These are phyloP conservation scores for Raffaelea arxii DNA, from an alignment of 2,329 filamentous ascomycete genomes.

Conservation along the genomic window DNA sequence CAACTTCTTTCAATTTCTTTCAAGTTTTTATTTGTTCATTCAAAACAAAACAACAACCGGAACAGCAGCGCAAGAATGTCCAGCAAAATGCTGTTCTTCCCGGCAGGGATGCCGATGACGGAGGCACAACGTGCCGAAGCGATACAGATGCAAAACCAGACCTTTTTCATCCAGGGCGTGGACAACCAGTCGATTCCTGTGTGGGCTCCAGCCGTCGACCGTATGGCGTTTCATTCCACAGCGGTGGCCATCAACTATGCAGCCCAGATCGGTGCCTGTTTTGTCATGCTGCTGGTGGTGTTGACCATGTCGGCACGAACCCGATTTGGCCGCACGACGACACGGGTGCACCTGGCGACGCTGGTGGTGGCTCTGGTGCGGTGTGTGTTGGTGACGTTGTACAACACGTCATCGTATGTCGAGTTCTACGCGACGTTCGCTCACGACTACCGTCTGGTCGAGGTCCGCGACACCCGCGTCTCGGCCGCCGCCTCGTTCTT, in stretches of 20 bases:
- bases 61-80: no score
- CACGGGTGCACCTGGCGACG: slow-evolving; percentile 53
- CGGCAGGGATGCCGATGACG: no score
- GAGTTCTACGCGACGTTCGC: slow-evolving; percentile 52
- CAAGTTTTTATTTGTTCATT: no score
- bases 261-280: slow-evolving; percentile 23
- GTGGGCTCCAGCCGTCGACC: slow-evolving; percentile 8
- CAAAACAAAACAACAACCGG: no score
- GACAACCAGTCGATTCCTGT: slow-evolving; percentile 5
- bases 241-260: slow-evolving; percentile 12
- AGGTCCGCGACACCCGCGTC: slow-evolving; percentile 22
- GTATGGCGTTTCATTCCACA: not conserved
- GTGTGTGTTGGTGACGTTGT: slow-evolving; percentile 44
- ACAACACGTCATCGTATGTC: slow-evolving; percentile 50
- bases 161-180: slow-evolving; percentile 7
- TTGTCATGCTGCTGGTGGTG: slow-evolving; percentile 56
- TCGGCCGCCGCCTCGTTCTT: slow-evolving; percentile 31
- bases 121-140: no score
- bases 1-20: no score
- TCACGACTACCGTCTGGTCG: slow-evolving; percentile 42
- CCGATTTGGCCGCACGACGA: slow-evolving; percentile 55
- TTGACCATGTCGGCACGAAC: slow-evolving; percentile 55
- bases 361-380: slow-evolving; percentile 53
- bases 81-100: no score
- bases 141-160: slow-evolving; percentile 11